These are phyloP conservation scores for Talaromyces nanjingensis DNA, from an alignment of 495 filamentous ascomycete genomes.

Conservation along the genomic window DNA sequence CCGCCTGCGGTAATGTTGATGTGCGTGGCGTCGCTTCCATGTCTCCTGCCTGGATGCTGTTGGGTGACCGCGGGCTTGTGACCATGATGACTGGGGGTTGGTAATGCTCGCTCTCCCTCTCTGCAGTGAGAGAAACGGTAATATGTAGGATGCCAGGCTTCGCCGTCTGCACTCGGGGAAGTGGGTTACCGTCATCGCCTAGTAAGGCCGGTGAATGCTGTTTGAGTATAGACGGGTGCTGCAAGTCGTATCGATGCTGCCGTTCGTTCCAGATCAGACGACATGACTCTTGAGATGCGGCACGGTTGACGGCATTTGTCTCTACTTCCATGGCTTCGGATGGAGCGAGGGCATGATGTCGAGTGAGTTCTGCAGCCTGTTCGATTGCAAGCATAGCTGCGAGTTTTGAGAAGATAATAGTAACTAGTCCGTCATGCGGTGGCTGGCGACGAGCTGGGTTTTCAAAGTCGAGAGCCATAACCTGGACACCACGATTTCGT, in stretches of 20 bases:
- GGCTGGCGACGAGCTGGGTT: slow-evolving; percentile 47
- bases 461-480: slow-evolving; percentile 55
- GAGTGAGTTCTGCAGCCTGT: slow-evolving; percentile 41
- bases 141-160: slow-evolving; percentile 32
- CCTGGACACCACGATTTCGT: slow-evolving; percentile 31
- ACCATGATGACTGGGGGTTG: slow-evolving; percentile 37
- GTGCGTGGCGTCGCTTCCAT: slow-evolving; percentile 35
- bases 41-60: slow-evolving; percentile 28
- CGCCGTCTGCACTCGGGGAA: slow-evolving; percentile 46
- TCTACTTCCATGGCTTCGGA: slow-evolving; percentile 42
- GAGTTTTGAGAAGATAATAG: slow-evolving; percentile 62
- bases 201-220: slow-evolving; percentile 42
- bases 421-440: slow-evolving; percentile 63
- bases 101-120: slow-evolving; percentile 11
- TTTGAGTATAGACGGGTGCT: slow-evolving; percentile 61
- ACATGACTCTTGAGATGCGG: slow-evolving; percentile 65
- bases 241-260: slow-evolving; percentile 57
- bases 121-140: slow-evolving; percentile 30
- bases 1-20: slow-evolving; percentile 36
- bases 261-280: slow-evolving; percentile 63
- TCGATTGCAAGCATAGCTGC: slow-evolving; percentile 67
- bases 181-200: slow-evolving; percentile 50
- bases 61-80: slow-evolving; percentile 30
- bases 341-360: slow-evolving; percentile 32
- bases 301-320: slow-evolving; percentile 50